Conservation (phyloP, 2,329 filamentous ascomycete species). For the Didymella lethalis region DNA sequence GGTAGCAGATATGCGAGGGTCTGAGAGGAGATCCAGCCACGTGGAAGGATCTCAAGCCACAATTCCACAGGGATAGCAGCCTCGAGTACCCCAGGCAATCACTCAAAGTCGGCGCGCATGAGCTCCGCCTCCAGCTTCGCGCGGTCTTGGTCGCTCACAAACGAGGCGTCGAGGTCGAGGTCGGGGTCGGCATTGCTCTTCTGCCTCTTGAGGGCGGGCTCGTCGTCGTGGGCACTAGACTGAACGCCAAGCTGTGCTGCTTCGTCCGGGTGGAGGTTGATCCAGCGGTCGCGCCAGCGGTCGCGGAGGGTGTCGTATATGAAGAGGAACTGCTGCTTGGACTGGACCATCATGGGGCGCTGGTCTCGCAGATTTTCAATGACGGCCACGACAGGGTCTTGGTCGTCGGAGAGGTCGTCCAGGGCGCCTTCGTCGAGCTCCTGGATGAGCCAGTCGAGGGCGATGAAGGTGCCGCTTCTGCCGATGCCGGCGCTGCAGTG, state of each 20-base stretch:
- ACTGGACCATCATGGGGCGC: constrained; percentile 94
- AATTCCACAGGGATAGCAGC: too few species aligned
- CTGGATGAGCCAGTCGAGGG: constrained; percentile 86
- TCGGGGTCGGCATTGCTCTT: constrained; percentile 31
- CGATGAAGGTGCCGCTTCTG: constrained; percentile 93
- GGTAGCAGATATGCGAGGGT: background rate
- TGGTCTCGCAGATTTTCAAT: constrained; percentile 86
- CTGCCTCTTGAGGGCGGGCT: constrained; percentile 40
- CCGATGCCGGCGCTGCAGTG: constrained; percentile 87
- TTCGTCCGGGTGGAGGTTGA: constrained; percentile 38
- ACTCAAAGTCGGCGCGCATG: constrained; percentile 38
- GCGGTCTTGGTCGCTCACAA: constrained; percentile 28
- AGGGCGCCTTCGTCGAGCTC: constrained; percentile 81
- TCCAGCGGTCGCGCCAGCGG: constrained; percentile 68
- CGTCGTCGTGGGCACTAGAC: constrained; percentile 20
- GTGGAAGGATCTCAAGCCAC: background rate
- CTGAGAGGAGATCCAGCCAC: too few species aligned
- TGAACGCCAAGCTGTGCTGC: constrained; percentile 37
- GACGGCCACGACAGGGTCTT: constrained; percentile 77
- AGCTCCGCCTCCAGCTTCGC: constrained; percentile 48
- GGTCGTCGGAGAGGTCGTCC: constrained; percentile 55
- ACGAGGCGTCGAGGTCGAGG: constrained; percentile 17
- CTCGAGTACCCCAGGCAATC: background rate
- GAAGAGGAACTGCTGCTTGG: constrained; percentile 82
- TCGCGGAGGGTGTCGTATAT: constrained; percentile 86